Evolutionary conservation across 306 rosid species (phyloP), one percentile per base, ranked within the genome.

Genomic region (Cucurbita ficifolia): DNA sequence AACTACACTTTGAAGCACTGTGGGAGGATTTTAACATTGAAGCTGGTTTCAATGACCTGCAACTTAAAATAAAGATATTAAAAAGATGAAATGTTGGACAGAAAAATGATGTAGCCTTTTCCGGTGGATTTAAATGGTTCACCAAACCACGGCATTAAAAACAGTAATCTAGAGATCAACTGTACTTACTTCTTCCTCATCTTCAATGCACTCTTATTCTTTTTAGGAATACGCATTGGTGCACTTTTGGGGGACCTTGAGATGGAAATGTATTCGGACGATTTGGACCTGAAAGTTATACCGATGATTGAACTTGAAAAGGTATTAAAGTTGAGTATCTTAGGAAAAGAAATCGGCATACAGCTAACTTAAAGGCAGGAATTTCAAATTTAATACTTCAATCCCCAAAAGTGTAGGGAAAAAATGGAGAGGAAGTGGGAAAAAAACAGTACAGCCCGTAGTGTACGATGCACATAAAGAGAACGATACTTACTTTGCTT

Each of bases 401-500:
- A 38, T 3, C 22, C 51, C 38, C 63, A 36, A 72, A 53, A 11
- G 38, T 11, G 33, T 16, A 51, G 14, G 16, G 62, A 51, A 69
- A 4, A n/a, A 74, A 58, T 10, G 10, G n/a, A 39, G 11, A 58
- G 77, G n/a, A 74, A 8, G 57, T 55, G n/a, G 16, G 9, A n/a
- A 48, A 40, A 3, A 73, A 12, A 1, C 18, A 21, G 60, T 10
- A 17, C 54, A 21, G 24, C 11, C 56, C 58, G 42, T 40, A 40
- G 56, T 13, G 2, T 22, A 43, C 54, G 5, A 59, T 16, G 45
- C 35, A 75, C 10, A 43, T 40, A 75, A 52, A 54, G 33, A 48
- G 38, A 61, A 53, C 50, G 83, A 84, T 70, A 91, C 96, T 79
- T 81, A 91, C 99, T 85, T 94, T 83, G 83, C 82, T 82, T 80